Base-by-base conservation (phyloP, 495 filamentous ascomycete genomes). In the Emericellopsis terricola region DNA sequence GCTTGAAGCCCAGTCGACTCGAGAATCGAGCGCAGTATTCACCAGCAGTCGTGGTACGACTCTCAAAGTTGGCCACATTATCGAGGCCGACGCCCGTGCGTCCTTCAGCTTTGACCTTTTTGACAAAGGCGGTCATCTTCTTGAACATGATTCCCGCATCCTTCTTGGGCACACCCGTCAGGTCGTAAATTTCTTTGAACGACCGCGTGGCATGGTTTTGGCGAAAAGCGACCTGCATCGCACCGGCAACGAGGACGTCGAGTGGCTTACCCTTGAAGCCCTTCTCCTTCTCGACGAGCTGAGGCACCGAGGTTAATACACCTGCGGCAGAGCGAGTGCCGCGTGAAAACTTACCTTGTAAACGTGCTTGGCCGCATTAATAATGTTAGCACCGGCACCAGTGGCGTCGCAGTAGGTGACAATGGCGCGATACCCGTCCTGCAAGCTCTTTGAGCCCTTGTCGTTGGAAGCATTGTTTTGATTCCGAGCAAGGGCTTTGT, bases 71-170 rank as follows among this genome's bases (percentile, higher is more conserved):
- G 40, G 52, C 48, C 36, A 46, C 46, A 33, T 51, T 35, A 38
- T 51, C 16, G 31, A 43, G 38, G 8, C 41, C 43, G 26, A 41
- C 41, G 24, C 34, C 31, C 27, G 24, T 36, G 3, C 36, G 41
- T 8, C 42, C 44, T 19, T 55, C 53, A 23, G 59, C 62, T 19
- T 54, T 53, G 45, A 56, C 53, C 44, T 57, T 64, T 43, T 66
- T 59, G 47, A 94, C 74, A 60, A 92, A 92, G 52, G 80, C 75
- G 61, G 94, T 84, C 21, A 94, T 56, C 37, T 67, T 61, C 59
- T 97, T 97, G 66, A 96, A 97, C 21, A 87, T 84, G 29, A 87
- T 65, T 15, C 91, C 91, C 43, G 96, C 94, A 49, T 96, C 91
- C 59, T 94, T 94, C 59, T 94, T 91, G 17, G 78, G 73, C 9